phyloP scores from a whole-genome alignment of 78 protist species.

The Speleostelium caveatum region DNA sequence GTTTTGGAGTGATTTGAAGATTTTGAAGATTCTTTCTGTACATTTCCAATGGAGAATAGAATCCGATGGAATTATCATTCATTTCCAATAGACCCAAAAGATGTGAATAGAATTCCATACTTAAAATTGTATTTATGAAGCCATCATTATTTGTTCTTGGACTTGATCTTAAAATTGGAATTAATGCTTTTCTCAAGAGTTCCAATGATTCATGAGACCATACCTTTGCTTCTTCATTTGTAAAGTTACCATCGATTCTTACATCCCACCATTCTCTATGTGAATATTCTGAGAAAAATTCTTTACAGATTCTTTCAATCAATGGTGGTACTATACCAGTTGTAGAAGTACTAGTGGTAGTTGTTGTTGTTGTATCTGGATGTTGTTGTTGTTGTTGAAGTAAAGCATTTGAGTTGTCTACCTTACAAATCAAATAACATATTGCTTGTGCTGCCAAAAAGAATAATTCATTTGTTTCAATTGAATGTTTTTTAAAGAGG shows the following conservation, averaged over 20 bases:
- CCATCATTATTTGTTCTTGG: slow-evolving; percentile 38
- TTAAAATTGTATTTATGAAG: slow-evolving; percentile 14
- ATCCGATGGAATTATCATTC: slow-evolving; percentile 70
- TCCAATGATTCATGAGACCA: slow-evolving; percentile 60
- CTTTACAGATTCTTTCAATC: slow-evolving; percentile 43
- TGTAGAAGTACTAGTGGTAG: not conserved
- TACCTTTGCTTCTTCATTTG: slow-evolving; percentile 20
- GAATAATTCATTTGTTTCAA: slow-evolving; percentile 72
- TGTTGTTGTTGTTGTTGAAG: slow-evolving; percentile 9
- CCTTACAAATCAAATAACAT: slow-evolving; percentile 26
- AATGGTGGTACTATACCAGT: not conserved
- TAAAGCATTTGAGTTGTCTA: slow-evolving; percentile 7
- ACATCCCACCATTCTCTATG: slow-evolving; percentile 80
- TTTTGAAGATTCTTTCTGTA: slow-evolving; percentile 16
- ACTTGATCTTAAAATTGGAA: slow-evolving; percentile 25
- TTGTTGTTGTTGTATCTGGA: not conserved
- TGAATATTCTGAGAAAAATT: slow-evolving; percentile 37
- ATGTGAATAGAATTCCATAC: slow-evolving; percentile 68
- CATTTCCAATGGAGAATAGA: slow-evolving; percentile 39
- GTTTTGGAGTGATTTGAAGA: not conserved
- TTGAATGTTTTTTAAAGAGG: slow-evolving; percentile 63
- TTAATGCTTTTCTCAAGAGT: slow-evolving; percentile 27
- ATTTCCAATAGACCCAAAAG: slow-evolving; percentile 57
- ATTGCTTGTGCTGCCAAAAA: slow-evolving; percentile 70
- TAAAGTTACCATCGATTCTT: slow-evolving; percentile 66